Percentiles rank a stretch among this genome's conserved stretches.
These are phyloP conservation scores for Dovyalis caffra DNA, from an alignment of 345 rosid genomes.

Conservation along the genomic window DNA sequence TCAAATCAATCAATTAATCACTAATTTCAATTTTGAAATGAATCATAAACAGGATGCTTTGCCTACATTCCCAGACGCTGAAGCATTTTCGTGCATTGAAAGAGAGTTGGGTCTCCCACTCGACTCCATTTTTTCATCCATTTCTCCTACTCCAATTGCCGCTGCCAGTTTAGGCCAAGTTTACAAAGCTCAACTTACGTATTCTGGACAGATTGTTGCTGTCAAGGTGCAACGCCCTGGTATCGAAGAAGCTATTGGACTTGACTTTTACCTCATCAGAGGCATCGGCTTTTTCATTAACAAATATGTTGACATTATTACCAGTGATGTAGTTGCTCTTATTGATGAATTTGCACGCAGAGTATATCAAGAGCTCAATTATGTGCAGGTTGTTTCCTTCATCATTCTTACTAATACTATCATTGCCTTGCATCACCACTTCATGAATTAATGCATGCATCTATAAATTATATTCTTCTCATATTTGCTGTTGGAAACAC, in stretches of 20 bases:
- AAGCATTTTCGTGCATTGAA: conserved; percentile 89
- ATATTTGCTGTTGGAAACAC: neutral
- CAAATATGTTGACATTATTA: conserved; percentile 70
- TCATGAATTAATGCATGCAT: neutral
- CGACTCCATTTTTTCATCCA: conserved; percentile 61
- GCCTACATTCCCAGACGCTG: conserved; percentile 95
- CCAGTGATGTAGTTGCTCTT: conserved; percentile 79
- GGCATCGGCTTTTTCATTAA: conserved; percentile 71
- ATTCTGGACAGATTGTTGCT: conserved; percentile 77
- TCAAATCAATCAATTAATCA: too few species aligned
- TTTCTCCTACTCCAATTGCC: conserved; percentile 86
- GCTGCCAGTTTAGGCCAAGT: conserved; percentile 99
- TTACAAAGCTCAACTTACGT: conserved; percentile 82
- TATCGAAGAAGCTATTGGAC: conserved; percentile 85
- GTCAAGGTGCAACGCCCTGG: conserved; percentile 96
- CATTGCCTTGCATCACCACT: neutral
- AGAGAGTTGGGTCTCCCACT: conserved; percentile 71
- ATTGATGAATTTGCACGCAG: conserved; percentile 88
- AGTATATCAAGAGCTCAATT: conserved; percentile 94
- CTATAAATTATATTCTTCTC: neutral
- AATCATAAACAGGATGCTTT: conserved; percentile 76
- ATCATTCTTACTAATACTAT: neutral
- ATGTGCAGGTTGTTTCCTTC: conserved; percentile 69
- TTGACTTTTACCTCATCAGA: conserved; percentile 87
- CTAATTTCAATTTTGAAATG: too few species aligned